phyloP scores from a whole-genome alignment of 2,329 filamentous ascomycete species.

The Aspergillus chevalieri region DNA sequence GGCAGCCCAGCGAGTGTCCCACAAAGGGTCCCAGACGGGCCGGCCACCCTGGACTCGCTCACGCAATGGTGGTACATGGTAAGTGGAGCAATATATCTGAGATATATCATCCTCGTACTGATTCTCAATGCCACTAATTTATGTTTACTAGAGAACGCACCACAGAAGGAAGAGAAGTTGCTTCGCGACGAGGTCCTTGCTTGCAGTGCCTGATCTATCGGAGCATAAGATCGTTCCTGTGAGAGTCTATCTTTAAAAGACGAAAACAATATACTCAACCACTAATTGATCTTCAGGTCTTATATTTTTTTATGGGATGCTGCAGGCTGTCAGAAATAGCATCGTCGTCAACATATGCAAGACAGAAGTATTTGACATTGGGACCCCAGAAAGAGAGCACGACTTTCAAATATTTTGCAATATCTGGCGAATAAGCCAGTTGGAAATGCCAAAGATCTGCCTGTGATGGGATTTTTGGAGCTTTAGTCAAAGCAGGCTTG shows the following conservation, averaged over 20 bases:
- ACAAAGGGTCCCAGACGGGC: too few relatives aligned
- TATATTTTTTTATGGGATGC: not conserved
- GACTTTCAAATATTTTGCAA: not conserved
- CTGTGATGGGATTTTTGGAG: too few relatives aligned
- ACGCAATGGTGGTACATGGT: too few relatives aligned
- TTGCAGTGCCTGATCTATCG: not conserved
- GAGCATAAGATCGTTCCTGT: not conserved
- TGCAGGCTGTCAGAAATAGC: not conserved
- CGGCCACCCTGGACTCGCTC: too few relatives aligned
- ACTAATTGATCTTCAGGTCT: not conserved
- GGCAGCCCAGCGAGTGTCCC: not conserved
- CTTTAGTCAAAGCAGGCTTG: too few relatives aligned
- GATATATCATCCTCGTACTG: too few relatives aligned
- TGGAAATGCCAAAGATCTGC: not conserved
- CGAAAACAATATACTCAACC: not conserved
- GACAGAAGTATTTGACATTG: not conserved
- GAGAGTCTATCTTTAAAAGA: not conserved
- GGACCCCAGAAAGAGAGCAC: not conserved
- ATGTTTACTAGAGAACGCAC: not conserved
- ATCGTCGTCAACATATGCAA: not conserved
- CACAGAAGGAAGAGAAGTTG: not conserved
- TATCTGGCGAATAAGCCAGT: not conserved
- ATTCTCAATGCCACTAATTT: too few relatives aligned
- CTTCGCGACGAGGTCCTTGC: not conserved
- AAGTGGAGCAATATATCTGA: too few relatives aligned